Evolutionary conservation across 2,329 filamentous ascomycete genomes (phyloP).

Genomic region (Calonectria multiphialidica): DNA sequence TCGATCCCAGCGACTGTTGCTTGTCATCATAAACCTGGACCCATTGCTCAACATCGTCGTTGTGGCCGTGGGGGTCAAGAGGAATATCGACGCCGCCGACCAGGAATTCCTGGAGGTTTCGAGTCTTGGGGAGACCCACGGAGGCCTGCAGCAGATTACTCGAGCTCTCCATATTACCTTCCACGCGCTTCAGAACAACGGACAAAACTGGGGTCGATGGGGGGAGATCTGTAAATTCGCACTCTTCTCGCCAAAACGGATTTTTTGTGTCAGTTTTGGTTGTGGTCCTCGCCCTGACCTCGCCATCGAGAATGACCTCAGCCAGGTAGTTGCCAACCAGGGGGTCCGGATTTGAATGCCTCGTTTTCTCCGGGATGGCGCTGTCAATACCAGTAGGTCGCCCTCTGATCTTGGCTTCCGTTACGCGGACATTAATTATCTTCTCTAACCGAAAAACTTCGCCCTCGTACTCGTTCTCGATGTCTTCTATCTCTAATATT

Average conservation of each 20-base stretch:
- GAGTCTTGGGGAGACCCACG: slow-evolving; percentile 50
- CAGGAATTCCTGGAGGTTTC: slow-evolving; percentile 62
- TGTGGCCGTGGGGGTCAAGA: slow-evolving; percentile 81
- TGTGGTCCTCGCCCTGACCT: slow-evolving; percentile 81
- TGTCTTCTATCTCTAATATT: slow-evolving; percentile 55
- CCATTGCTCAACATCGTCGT: slow-evolving; percentile 89
- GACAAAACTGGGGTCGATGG: slow-evolving; percentile 76
- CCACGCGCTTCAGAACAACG: slow-evolving; percentile 77
- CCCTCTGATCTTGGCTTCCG: slow-evolving; percentile 71
- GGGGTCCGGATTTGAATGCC: slow-evolving; percentile 53
- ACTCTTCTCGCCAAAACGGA: slow-evolving; percentile 87
- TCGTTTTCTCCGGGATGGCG: slow-evolving; percentile 34
- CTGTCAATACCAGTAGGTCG: slow-evolving; percentile 40
- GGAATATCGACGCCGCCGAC: slow-evolving; percentile 85
- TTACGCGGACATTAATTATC: slow-evolving; percentile 68
- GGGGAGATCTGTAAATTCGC: slow-evolving; percentile 81
- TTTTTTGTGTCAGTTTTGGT: slow-evolving; percentile 78
- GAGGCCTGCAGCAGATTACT: slow-evolving; percentile 46
- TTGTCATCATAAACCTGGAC: slow-evolving; percentile 83
- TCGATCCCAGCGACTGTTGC: slow-evolving; percentile 82
- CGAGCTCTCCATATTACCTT: slow-evolving; percentile 61
- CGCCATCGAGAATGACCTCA: slow-evolving; percentile 83
- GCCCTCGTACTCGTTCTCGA: slow-evolving; percentile 55
- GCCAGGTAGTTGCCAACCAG: slow-evolving; percentile 79
- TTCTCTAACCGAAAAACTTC: slow-evolving; percentile 74